phyloP scores from a whole-genome alignment of 2,329 filamentous ascomycete species.

The Elsinoe necatrix region DNA sequence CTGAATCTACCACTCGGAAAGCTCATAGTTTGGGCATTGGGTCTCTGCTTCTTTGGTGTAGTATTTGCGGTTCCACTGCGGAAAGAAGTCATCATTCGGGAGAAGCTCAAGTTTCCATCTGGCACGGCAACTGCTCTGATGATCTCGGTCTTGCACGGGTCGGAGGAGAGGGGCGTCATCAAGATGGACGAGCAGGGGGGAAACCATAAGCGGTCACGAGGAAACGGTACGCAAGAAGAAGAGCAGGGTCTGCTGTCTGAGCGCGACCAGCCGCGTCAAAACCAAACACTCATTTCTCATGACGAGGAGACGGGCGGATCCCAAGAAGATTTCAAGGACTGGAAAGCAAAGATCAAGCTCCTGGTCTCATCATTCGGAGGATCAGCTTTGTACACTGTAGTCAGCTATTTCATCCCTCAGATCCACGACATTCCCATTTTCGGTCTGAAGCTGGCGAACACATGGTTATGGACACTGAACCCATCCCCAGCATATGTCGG shows the following conservation, averaged over 20 bases:
- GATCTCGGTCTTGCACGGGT: slow-evolving; percentile 80
- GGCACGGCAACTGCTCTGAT: slow-evolving; percentile 92
- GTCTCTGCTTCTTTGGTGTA: slow-evolving; percentile 92
- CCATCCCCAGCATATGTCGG: slow-evolving; percentile 95
- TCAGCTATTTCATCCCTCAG: slow-evolving; percentile 82
- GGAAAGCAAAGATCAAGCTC: slow-evolving; percentile 54
- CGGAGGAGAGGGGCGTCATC: slow-evolving; percentile 30
- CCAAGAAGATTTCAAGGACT: slow-evolving; percentile 40
- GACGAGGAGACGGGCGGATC: slow-evolving; percentile 27
- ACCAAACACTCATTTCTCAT: neutral
- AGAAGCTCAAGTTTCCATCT: slow-evolving; percentile 88
- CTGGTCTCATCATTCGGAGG: slow-evolving; percentile 51
- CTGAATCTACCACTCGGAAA: slow-evolving; percentile 52
- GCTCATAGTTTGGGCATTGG: slow-evolving; percentile 81
- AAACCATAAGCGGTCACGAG: slow-evolving; percentile 21
- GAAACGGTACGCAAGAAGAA: slow-evolving; percentile 27
- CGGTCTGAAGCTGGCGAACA: slow-evolving; percentile 60
- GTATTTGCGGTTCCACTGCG: slow-evolving; percentile 89
- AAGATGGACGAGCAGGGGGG: slow-evolving; percentile 32
- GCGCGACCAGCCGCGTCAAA: neutral
- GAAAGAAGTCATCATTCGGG: slow-evolving; percentile 83
- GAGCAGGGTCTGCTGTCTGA: slow-evolving; percentile 29
- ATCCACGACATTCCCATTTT: slow-evolving; percentile 82
- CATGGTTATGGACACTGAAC: slow-evolving; percentile 94
- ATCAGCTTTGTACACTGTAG: slow-evolving; percentile 59